A percentile compares a stretch with the other conserved stretches of the same genome.
Evolutionary conservation across 345 rosid species (phyloP).

Genomic region (Kandelia obovata): DNA sequence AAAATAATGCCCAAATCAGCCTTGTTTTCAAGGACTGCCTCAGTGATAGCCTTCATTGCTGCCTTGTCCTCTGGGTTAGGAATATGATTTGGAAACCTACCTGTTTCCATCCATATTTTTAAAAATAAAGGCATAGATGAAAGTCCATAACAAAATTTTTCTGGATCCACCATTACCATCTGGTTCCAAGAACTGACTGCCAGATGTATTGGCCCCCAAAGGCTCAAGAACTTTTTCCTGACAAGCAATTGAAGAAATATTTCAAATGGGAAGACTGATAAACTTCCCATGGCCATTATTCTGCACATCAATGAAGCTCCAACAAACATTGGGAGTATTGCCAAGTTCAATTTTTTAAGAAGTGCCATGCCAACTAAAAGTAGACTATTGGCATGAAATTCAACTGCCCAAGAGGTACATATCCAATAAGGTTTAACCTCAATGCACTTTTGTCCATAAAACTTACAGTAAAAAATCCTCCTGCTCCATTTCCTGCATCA

Average conservation of each 20-base stretch:
- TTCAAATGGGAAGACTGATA: neutral
- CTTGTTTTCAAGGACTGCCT: conserved; percentile 85
- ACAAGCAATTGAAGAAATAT: conserved; percentile 15
- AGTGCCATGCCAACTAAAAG: no score
- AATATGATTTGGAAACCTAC: conserved; percentile 94
- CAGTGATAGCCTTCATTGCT: conserved; percentile 84
- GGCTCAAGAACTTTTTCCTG: conserved; percentile 97
- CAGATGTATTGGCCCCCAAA: conserved; percentile 83
- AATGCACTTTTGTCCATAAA: conserved; percentile 5
- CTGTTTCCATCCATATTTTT: conserved; percentile 34
- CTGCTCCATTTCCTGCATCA: conserved; percentile 99
- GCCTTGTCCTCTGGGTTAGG: conserved; percentile 96
- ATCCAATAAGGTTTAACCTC: neutral
- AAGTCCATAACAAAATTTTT: conserved; percentile 11
- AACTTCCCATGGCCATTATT: no score
- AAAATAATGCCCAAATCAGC: conserved; percentile 97
- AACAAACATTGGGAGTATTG: no score
- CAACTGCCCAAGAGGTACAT: no score
- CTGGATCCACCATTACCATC: conserved; percentile 51
- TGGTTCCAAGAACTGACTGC: conserved; percentile 97
- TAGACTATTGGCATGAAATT: no score
- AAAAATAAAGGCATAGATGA: conserved; percentile 5
- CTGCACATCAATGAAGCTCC: no score
- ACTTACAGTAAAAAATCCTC: conserved; percentile 96
- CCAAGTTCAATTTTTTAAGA: no score